Base-by-base conservation (phyloP, 108 stramenopile species). In the Fragilaria radians region DNA sequence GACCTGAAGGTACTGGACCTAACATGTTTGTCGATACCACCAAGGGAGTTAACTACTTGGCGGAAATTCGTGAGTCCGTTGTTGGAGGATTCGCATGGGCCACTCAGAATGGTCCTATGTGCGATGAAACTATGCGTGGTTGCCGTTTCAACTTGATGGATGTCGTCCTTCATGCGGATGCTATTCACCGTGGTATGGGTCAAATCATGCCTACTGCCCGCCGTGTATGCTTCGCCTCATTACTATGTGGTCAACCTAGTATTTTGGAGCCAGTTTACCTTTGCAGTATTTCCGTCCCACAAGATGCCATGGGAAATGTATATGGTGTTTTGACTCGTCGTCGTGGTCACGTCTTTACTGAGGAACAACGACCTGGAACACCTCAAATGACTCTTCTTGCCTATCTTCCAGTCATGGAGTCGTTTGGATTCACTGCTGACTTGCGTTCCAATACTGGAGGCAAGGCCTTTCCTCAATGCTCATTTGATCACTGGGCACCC, bases 121-220 rank as follows among this genome's bases (percentile, higher is more conserved):
- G 94, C 65, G 97, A 98, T 72, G 99, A 99, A 85, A 83, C 89
- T 65, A 91, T 97, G 86, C 97, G 99, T 57, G 97, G 97, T 28
- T 79, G 85, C 63, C 78, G 93, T 58, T 94, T 96, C 94, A 96
- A 96, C 79, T 79, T 99, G 30, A 93, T 97, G 86, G 99, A 99
- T 81, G 99, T 98, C 46, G 96, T 97, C 21, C 96, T 99, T 54
- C 99, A 99, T 81, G 97, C 99, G 62, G 97, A 99, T 93, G 96
- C 97, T 63, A 98, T 99, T 72, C 97, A 98, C 79, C 97, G 99
- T 89, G 99, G 99, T 77, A 97, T 98, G 96, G 99, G 99, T 62
- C 99, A 99, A 79, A 96, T 99, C 82, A 96, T 97, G 96, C 99
- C 99, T 78, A 99, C 99, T 57, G 74, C 97, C 48, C 95, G 99